phyloP scores from a whole-genome alignment of 352 stramenopile genomes.

The Blastocystis sp. region DNA sequence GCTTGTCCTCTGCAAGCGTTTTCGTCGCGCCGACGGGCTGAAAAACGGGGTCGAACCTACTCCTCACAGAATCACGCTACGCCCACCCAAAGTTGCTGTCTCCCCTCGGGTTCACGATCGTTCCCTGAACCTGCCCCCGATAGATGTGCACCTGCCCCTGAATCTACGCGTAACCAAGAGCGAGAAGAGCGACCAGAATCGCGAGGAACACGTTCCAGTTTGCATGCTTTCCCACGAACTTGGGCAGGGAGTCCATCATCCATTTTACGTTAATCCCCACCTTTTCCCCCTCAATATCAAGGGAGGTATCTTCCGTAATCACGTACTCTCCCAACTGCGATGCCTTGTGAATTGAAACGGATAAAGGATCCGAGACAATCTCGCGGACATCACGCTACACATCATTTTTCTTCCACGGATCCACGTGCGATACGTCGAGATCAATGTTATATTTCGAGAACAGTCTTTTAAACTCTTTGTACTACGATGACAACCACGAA shows the following conservation, averaged over 20 bases:
- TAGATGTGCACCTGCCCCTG: constrained; percentile 61
- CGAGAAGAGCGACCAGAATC: not conserved
- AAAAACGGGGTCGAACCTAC: constrained; percentile 64
- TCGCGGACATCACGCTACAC: constrained; percentile 59
- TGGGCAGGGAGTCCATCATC: constrained; percentile 52
- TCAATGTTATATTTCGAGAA: constrained; percentile 52
- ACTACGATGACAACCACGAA: not conserved
- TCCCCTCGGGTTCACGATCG: constrained; percentile 52
- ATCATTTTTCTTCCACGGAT: not conserved
- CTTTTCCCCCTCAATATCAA: constrained; percentile 55
- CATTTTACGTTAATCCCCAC: constrained; percentile 64
- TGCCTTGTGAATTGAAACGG: constrained; percentile 61
- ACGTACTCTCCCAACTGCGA: constrained; percentile 64
- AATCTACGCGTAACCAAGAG: not conserved
- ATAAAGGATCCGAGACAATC: constrained; percentile 60
- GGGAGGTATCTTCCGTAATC: constrained; percentile 53
- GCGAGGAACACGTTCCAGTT: constrained; percentile 59
- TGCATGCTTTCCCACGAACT: constrained; percentile 42
- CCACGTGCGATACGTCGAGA: constrained; percentile 45
- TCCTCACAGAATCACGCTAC: not conserved
- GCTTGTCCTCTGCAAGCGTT: constrained; percentile 55
- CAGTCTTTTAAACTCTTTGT: constrained; percentile 29
- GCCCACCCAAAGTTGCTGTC: constrained; percentile 59
- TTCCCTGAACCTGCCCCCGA: constrained; percentile 36
- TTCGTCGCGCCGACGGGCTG: constrained; percentile 6